Conservation (phyloP, 345 rosid genomes). For the Nephelium lappaceum region DNA sequence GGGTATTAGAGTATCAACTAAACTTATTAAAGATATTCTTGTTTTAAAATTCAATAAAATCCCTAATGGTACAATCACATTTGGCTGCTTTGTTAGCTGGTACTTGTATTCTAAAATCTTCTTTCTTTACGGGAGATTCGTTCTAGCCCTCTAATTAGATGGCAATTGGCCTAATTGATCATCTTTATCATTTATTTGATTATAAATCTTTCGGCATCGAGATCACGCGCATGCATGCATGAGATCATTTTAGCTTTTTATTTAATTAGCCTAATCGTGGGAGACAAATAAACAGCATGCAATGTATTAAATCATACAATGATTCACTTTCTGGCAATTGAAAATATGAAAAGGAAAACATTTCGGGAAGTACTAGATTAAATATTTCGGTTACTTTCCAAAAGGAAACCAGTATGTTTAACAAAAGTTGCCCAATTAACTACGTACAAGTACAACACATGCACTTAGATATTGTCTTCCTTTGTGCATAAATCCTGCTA, state of each 20-base stretch:
- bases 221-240: neutral
- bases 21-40: neutral
- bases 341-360: no score
- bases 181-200: neutral
- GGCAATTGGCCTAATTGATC: neutral
- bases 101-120: no score
- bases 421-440: neutral
- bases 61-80: neutral
- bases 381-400: neutral
- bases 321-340: neutral
- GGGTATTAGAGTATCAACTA: neutral
- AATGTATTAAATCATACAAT: neutral
- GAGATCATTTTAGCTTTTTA: no score
- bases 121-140: neutral
- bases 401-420: neutral
- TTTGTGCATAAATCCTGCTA: neutral
- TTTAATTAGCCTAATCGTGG: no score
- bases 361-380: no score
- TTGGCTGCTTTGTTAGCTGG: no score
- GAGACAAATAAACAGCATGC: neutral
- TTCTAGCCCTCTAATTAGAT: neutral
- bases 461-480: neutral
- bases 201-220: neutral
- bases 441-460: neutral
- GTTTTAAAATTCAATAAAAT: no score